Evolutionary conservation across 2,329 filamentous ascomycete species (phyloP).

Genomic region (Fusarium longipes): DNA sequence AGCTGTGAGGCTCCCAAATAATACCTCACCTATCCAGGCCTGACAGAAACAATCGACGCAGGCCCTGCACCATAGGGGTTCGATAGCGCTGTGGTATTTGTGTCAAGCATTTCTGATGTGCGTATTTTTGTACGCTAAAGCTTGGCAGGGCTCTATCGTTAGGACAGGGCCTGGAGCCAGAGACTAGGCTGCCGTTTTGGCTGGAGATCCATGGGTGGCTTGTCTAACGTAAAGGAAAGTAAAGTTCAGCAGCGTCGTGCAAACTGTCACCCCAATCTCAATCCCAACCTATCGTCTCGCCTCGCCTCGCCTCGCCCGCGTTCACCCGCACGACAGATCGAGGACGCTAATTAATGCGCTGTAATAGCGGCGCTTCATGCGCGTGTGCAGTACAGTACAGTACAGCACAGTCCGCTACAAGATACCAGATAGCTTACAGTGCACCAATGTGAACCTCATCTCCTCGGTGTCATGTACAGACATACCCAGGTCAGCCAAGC

Average conservation of each 20-base stretch:
- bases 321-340: slow-evolving; percentile 42
- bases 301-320: slow-evolving; percentile 32
- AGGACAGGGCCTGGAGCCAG: slow-evolving; percentile 23
- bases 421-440: neutral
- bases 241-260: slow-evolving; percentile 19
- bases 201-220: slow-evolving; percentile 19
- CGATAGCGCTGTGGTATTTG: slow-evolving; percentile 12
- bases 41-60: slow-evolving; percentile 27
- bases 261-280: slow-evolving; percentile 14
- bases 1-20: slow-evolving; percentile 28
- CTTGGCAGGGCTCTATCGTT: slow-evolving; percentile 19
- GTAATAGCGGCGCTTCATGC: slow-evolving; percentile 41
- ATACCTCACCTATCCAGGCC: slow-evolving; percentile 9
- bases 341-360: slow-evolving; percentile 15
- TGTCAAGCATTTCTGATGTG: slow-evolving; percentile 22
- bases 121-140: slow-evolving; percentile 22
- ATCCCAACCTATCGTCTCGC: neutral
- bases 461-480: slow-evolving; percentile 26
- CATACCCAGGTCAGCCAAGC: slow-evolving; percentile 33
- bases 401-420: neutral
- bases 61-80: neutral
- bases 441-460: slow-evolving; percentile 24
- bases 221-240: slow-evolving; percentile 10
- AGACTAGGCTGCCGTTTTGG: slow-evolving; percentile 33
- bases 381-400: slow-evolving; percentile 6